These are phyloP conservation scores for Colletotrichum spinosum DNA, from an alignment of 2,329 filamentous ascomycete genomes.

Conservation along the genomic window DNA sequence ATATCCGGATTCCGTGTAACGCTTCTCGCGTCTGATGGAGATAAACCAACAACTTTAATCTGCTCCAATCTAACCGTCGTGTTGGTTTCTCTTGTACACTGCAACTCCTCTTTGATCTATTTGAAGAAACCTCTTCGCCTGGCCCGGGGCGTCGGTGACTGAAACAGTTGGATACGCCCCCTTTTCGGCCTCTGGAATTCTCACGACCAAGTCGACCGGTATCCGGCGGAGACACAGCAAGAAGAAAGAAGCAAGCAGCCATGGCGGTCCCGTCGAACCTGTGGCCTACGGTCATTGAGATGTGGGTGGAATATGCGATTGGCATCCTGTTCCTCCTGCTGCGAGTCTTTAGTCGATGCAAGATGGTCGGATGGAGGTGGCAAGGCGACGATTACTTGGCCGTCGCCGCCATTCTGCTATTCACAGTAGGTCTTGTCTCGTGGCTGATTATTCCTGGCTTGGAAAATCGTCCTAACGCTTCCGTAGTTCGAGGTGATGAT, in stretches of 20 bases:
- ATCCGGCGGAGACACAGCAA: background rate
- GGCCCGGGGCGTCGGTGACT: too few species aligned
- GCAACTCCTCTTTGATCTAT: too few species aligned
- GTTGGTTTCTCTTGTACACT: too few species aligned
- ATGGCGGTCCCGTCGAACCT: conserved; percentile 23
- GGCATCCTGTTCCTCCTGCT: conserved; percentile 26
- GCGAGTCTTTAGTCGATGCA: conserved; percentile 23
- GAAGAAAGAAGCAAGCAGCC: conserved; percentile 3
- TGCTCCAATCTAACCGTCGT: too few species aligned
- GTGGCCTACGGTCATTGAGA: conserved; percentile 30
- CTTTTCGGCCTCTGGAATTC: too few species aligned
- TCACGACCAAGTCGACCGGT: too few species aligned
- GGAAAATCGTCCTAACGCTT: conserved; percentile 1
- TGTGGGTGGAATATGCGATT: conserved; percentile 32
- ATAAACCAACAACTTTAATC: too few species aligned
- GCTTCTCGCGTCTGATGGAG: too few species aligned
- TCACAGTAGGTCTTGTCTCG: conserved; percentile 18
- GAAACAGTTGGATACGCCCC: too few species aligned
- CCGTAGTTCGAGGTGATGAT: conserved; percentile 31
- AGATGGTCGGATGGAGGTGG: conserved; percentile 26
- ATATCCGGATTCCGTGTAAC: too few species aligned
- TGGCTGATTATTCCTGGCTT: background rate
- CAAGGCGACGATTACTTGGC: conserved; percentile 31
- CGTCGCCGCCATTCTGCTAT: conserved; percentile 22
- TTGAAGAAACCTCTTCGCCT: too few species aligned